Base-by-base conservation (phyloP, 2,329 filamentous ascomycete species). In the Epichloe coenophiala region DNA sequence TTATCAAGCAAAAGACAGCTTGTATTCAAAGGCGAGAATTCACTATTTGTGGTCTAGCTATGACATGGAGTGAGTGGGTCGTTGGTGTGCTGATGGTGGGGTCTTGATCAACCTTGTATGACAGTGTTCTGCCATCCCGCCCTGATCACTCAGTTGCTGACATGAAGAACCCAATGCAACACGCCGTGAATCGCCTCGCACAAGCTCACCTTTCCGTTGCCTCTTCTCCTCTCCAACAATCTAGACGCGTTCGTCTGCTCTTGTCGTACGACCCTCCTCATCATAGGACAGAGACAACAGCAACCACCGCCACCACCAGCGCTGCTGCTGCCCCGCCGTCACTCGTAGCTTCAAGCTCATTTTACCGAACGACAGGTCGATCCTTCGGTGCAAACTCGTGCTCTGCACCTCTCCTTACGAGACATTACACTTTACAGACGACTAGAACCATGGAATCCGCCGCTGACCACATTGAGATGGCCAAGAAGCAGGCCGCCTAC, bases 401-500 rank as follows among this genome's bases (percentile, higher is more conserved):
- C 35, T n/a, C 27, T 15, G 6, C 35, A 15, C 45, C 19, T 15
- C 31, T 9, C 36, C 45, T 19, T 35, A n/a, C 35, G 13, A 31
- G 36, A 38, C 7, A 27, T 35, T 13, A 39, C 19, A n/a, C 21
- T 23, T 7, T n/a, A 17, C 17, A 11, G 5, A 23, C 33, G 12
- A 54, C 45, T 45, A 59, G 57, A 61, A 56, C 49, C 44, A 71
- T 72, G 68, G 61, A 67, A n/a, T 63, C 61, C 50, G 55, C 61
- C 5, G 55, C 59, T 4, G 55, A 57, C 39, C 69, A 77, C 19
- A 70, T 90, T 57, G 86, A 91, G 67, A 71, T 75, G 37, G 85
- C 87, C 54, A 93, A 93, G 69, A 79, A 81, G 60, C 76, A 79
- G 41, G 87, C 87, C 48, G 87, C 86, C 55, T 81, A 76, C 66